Evolutionary conservation across 208 protist genomes (phyloP), one percentile per base, ranked within the genome.

Genomic region (Wallacemonas sp.): DNA sequence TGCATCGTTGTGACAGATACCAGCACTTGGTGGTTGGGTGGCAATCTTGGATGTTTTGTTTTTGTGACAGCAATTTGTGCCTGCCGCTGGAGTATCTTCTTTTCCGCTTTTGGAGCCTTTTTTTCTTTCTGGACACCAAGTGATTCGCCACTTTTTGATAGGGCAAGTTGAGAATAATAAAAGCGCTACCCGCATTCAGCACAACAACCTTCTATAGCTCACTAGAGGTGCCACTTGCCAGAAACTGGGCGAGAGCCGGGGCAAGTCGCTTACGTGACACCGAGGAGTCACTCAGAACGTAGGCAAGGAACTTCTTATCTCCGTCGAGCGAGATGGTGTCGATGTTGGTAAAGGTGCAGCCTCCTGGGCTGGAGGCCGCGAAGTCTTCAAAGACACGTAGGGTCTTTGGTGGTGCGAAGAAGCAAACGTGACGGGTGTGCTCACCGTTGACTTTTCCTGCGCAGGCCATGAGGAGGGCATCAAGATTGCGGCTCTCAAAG

Each of bases 261-360:
- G 76, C 75, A 4, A 95, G 75, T 28, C 72, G 69, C 60, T 95
- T 95, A 19, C 89, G 80, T 17, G 89, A 95, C 45, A 90, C 69
- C 2, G 86, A 75, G 6, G 85, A 63, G 62, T 95, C 86, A 41
- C 80, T 95, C 8, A 92, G 71, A 6, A 78, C 79, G 65, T 86
- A 93, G 2, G 69, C 72, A 11, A 59, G 46, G 12, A 81, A 75
- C 17, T 28, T n/a, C 61, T 70, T 80, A 2, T 51, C 19, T 21
- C 68, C 66, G 11, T 78, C 60, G 28, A 51, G 21, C 14, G 42
- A 33, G 2, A 26, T 14, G 11, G 22, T 66, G 4, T 74, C 65
- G 34, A 84, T 63, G 28, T 42, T 21, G 2, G 70, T 72, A 44
- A 89, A 90, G 8, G 14, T 44, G 27, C 90, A 38, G 33, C 65